A percentile compares a stretch with the other conserved stretches of the same genome.
Evolutionary conservation across 129 eudicot genomes (phyloP).

Genomic region (Ambrosia artemisiifolia): DNA sequence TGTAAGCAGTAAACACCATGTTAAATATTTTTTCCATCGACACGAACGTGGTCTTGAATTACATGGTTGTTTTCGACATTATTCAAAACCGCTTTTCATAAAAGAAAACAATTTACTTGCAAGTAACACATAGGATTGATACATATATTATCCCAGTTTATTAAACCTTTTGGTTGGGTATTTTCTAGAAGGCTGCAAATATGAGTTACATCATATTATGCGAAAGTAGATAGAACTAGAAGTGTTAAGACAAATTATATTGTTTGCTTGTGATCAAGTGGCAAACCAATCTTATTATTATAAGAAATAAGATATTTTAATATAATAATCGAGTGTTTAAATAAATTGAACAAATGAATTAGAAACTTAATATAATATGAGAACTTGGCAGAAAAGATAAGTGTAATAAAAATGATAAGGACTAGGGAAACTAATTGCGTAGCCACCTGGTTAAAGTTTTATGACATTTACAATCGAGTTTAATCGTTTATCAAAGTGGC

Average conservation of each 20-base stretch:
- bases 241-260: neutral
- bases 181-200: constrained; percentile 10
- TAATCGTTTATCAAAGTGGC: neutral
- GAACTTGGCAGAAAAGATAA: constrained; percentile 8
- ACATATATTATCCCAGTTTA: neutral
- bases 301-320: neutral
- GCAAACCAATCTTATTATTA: neutral
- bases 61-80: neutral
- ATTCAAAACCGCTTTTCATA: neutral
- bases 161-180: neutral
- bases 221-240: neutral
- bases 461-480: neutral
- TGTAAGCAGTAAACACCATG: too few species aligned
- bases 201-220: constrained; percentile 6
- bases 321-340: constrained; percentile 12
- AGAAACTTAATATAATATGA: neutral
- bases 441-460: neutral
- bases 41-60: neutral
- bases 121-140: neutral
- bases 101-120: neutral
- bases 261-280: constrained; percentile 16
- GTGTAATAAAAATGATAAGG: neutral
- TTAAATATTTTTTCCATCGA: too few species aligned
- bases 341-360: neutral
- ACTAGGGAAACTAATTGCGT: neutral